phyloP scores from a whole-genome alignment of 306 rosid genomes.

The Astragalus membranaceus region DNA sequence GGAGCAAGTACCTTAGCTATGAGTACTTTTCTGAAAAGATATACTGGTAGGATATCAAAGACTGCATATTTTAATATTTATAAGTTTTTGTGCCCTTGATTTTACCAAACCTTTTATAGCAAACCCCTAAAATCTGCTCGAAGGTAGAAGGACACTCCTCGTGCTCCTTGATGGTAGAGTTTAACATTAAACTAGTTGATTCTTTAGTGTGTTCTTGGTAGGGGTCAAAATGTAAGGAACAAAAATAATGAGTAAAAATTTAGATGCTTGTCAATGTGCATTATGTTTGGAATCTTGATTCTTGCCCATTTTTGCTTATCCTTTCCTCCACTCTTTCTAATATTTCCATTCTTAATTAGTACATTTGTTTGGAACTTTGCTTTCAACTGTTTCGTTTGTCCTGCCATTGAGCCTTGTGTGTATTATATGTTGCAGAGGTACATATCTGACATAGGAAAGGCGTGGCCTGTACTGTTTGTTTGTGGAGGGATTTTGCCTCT shows the following conservation, averaged over 20 bases:
- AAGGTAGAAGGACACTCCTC: not conserved
- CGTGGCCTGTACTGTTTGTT: conserved; percentile 92
- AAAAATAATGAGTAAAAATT: no score
- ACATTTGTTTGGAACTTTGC: not conserved
- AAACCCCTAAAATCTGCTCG: not conserved
- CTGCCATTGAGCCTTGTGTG: no score
- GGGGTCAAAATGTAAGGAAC: no score
- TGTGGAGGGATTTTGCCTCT: conserved; percentile 92
- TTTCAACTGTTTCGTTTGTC: not conserved
- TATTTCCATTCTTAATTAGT: not conserved
- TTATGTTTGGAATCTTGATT: conserved; percentile 3
- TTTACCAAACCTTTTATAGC: not conserved
- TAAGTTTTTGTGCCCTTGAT: not conserved
- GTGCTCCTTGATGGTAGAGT: not conserved
- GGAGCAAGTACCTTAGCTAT: no score
- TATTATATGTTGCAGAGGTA: conserved; percentile 59
- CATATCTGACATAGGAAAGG: conserved; percentile 93
- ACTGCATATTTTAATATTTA: no score
- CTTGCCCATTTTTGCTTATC: not conserved
- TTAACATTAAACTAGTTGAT: no score
- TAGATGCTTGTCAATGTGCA: not conserved
- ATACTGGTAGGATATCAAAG: no score
- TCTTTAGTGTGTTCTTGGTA: no score
- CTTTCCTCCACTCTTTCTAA: not conserved
- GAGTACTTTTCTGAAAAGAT: no score